phyloP scores from a whole-genome alignment of 1,284 basidiomycete species.

The Trichosporon asahii region DNA sequence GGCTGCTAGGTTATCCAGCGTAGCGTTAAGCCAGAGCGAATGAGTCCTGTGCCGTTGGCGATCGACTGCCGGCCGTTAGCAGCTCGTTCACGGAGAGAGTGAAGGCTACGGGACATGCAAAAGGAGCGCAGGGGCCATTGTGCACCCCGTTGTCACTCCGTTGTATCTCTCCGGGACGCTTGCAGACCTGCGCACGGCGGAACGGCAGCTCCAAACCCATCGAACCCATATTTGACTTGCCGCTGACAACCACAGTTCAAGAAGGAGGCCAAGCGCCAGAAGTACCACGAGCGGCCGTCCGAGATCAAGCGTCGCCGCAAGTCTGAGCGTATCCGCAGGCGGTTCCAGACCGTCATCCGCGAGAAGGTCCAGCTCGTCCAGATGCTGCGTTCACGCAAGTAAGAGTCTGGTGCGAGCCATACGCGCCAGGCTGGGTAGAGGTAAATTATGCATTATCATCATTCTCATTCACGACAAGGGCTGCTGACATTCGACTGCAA shows the following conservation, averaged over 20 bases:
- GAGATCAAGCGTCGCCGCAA: constrained; percentile 35
- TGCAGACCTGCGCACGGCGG: no score
- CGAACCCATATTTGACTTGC: no score
- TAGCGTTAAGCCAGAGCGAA: no score
- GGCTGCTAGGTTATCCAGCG: no score
- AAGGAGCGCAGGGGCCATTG: no score
- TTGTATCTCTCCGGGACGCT: no score
- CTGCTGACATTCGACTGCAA: neutral
- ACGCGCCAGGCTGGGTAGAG: neutral
- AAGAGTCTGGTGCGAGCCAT: neutral
- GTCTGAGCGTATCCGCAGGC: constrained; percentile 39
- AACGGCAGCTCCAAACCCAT: neutral
- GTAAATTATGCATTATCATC: constrained; percentile 10
- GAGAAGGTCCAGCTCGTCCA: constrained; percentile 23
- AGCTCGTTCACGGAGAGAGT: no score
- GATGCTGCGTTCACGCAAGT: constrained; percentile 21
- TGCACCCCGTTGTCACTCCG: no score
- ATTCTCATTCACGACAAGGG: neutral
- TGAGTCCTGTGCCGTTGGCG: no score
- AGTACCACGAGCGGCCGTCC: constrained; percentile 43
- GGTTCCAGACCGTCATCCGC: constrained; percentile 41
- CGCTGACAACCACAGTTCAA: constrained; percentile 10
- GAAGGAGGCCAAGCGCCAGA: constrained; percentile 27
- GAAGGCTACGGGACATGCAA: no score
- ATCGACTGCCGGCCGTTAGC: no score